These are phyloP conservation scores for Xylariaceae sp. DNA, from an alignment of 2,329 filamentous ascomycete species.

Conservation along the genomic window DNA sequence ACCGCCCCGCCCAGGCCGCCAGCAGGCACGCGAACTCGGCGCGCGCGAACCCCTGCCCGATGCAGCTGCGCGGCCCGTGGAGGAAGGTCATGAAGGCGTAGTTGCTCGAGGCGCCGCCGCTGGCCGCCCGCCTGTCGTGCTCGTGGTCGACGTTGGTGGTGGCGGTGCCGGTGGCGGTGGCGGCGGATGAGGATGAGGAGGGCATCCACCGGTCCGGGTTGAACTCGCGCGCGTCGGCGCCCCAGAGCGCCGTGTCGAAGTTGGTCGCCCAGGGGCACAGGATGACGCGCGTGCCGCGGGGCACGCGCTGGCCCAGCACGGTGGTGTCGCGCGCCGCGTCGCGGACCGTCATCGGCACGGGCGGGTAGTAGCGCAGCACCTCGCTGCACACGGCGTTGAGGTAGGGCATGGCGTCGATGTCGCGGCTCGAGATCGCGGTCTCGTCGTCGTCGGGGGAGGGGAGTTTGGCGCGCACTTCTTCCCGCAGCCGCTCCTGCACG, in stretches of 20 bases:
- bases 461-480: slow-evolving; percentile 30
- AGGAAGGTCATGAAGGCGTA: slow-evolving; percentile 76
- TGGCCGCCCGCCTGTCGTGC: slow-evolving; percentile 39
- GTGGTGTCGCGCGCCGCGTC: slow-evolving; percentile 47
- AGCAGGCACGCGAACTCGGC: slow-evolving; percentile 80
- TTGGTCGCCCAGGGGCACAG: slow-evolving; percentile 64
- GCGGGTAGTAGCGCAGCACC: slow-evolving; percentile 32
- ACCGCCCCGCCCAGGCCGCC: slow-evolving; percentile 68
- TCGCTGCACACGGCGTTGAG: slow-evolving; percentile 37
- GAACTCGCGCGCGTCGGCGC: slow-evolving; percentile 65
- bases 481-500: slow-evolving; percentile 30
- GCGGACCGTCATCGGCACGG: slow-evolving; percentile 51
- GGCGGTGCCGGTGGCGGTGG: no score
- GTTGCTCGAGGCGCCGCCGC: slow-evolving; percentile 67
- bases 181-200: slow-evolving; percentile 10
- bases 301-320: slow-evolving; percentile 50
- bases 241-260: slow-evolving; percentile 63
- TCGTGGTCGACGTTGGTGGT: no score
- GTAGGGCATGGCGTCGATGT: slow-evolving; percentile 32
- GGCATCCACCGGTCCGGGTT: slow-evolving; percentile 69
- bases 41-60: slow-evolving; percentile 72
- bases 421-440: slow-evolving; percentile 21
- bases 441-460: slow-evolving; percentile 25
- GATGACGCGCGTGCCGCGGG: slow-evolving; percentile 57
- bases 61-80: slow-evolving; percentile 80